Conservation (phyloP, 768 basidiomycete genomes). For the Neoboletus magnificus region DNA sequence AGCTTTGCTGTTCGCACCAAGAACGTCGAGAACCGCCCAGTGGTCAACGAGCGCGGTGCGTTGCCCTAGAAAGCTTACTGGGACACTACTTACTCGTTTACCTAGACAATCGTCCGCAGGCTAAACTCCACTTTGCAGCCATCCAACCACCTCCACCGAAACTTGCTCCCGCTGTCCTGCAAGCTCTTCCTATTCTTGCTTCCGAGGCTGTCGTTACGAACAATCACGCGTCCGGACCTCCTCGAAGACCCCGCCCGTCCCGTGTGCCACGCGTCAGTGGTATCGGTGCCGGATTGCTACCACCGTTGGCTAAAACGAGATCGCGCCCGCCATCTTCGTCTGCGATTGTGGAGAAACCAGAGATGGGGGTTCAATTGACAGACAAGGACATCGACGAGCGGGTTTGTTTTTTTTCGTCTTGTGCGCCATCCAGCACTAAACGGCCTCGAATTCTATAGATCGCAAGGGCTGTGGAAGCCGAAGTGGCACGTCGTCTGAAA, state of each 20-base stretch:
- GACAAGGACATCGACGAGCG: conserved; percentile 75
- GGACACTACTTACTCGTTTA: background rate
- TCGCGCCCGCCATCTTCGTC: conserved; percentile 18
- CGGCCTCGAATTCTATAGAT: conserved; percentile 42
- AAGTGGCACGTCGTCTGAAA: conserved; percentile 65
- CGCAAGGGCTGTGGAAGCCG: conserved; percentile 67
- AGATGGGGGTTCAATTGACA: conserved; percentile 35
- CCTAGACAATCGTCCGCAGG: conserved; percentile 55
- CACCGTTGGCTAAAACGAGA: conserved; percentile 18
- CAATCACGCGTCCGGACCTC: conserved; percentile 10
- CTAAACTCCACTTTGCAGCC: conserved; percentile 67
- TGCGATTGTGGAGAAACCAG: conserved; percentile 15
- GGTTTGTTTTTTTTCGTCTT: conserved; percentile 34
- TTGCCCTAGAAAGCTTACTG: background rate
- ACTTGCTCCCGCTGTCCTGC: conserved; percentile 46
- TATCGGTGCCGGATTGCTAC: conserved; percentile 26
- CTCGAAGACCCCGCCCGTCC: conserved; percentile 29
- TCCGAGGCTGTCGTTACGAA: conserved; percentile 5
- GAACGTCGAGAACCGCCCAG: conserved; percentile 80
- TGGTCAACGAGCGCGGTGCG: conserved; percentile 73
- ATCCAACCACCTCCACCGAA: conserved; percentile 44
- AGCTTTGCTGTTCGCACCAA: conserved; percentile 83
- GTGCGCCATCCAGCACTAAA: background rate
- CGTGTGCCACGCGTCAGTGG: conserved; percentile 33
- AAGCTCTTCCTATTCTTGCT: conserved; percentile 35